Evolutionary conservation across 148 eudicot genomes (phyloP).

Genomic region (Talinum fruticosum): DNA sequence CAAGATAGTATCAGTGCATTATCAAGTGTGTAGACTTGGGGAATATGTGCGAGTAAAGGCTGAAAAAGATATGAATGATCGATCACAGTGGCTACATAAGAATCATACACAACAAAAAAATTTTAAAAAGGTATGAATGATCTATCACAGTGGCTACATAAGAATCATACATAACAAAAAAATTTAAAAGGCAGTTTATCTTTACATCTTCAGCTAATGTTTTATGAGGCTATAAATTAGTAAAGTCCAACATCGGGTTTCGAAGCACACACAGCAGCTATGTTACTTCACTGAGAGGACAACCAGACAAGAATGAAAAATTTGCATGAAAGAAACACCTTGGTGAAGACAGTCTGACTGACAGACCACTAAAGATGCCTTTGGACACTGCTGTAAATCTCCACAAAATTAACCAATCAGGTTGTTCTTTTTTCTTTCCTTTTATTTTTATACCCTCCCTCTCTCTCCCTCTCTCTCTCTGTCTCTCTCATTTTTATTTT

Average conservation of each 20-base stretch:
- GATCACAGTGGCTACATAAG: no score
- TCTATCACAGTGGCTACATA: no score
- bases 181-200: not conserved
- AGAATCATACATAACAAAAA: no score
- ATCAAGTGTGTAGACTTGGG: not conserved
- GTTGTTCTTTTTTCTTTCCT: not conserved
- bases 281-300: not conserved
- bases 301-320: no score
- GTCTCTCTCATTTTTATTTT: not conserved
- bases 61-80: not conserved
- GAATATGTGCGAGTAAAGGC: not conserved
- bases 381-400: not conserved
- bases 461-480: not conserved
- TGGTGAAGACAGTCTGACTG: not conserved
- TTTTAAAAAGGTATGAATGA: not conserved
- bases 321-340: not conserved
- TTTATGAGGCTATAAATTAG: not conserved
- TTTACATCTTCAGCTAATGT: not conserved
- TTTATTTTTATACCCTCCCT: not conserved
- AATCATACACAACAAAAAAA: no score
- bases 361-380: not conserved
- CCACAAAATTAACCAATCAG: not conserved
- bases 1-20: slow-evolving; percentile 1
- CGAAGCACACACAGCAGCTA: no score
- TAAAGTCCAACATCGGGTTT: no score